Evolutionary conservation across 306 rosid species (phyloP).

Genomic region (Calophaca sinica): DNA sequence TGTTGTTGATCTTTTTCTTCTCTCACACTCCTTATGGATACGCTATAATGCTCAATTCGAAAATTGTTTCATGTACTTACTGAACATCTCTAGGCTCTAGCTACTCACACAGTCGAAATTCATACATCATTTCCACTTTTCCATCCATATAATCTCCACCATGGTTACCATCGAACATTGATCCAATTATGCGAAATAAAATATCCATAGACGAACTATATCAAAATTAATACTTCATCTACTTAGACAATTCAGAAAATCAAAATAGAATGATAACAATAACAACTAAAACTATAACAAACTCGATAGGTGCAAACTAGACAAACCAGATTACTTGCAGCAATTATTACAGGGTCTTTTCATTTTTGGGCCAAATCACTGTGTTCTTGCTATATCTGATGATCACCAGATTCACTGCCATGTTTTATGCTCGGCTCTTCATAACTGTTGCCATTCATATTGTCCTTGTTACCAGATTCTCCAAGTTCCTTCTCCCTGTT

Average conservation of each 20-base stretch:
- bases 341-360: slow-evolving; percentile 32
- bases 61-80: too few relatives aligned
- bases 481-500: slow-evolving; percentile 79
- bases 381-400: slow-evolving; percentile 54
- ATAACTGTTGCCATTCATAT: slow-evolving; percentile 50
- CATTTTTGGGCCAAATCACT: slow-evolving; percentile 38
- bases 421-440: slow-evolving; percentile 56
- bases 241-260: slow-evolving; percentile 36
- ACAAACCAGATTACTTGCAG: slow-evolving; percentile 56
- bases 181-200: slow-evolving; percentile 17
- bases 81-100: not conserved
- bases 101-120: not conserved
- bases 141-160: not conserved
- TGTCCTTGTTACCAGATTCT: slow-evolving; percentile 55
- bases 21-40: too few relatives aligned
- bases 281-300: slow-evolving; percentile 44
- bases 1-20: too few relatives aligned
- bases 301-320: slow-evolving; percentile 38
- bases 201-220: slow-evolving; percentile 24
- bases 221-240: slow-evolving; percentile 45
- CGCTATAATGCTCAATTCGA: too few relatives aligned
- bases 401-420: slow-evolving; percentile 57
- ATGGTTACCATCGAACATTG: not conserved
- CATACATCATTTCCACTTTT: not conserved
- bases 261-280: slow-evolving; percentile 20